These are phyloP conservation scores for Ophiobolus disseminans DNA, from an alignment of 2,329 filamentous ascomycete genomes.

Conservation along the genomic window DNA sequence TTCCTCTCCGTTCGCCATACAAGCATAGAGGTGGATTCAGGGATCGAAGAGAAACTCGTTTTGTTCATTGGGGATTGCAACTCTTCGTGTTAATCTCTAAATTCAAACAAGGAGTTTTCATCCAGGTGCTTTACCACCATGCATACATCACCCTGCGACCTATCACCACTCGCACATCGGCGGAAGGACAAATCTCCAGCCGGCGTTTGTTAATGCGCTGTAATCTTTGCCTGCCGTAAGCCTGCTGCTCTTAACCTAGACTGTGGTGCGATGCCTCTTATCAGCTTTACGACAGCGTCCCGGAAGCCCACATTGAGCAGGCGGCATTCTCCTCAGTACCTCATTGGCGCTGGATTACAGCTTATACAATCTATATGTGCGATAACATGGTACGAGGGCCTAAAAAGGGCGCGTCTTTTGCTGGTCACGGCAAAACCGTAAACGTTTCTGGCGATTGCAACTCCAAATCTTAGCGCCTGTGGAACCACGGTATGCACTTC, in stretches of 20 bases:
- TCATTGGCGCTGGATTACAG: conserved; percentile 7
- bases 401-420: background rate
- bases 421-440: too few relatives aligned
- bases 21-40: conserved; percentile 6
- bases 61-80: too few relatives aligned
- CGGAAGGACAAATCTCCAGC: too few relatives aligned
- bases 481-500: too few relatives aligned
- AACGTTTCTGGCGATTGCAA: too few relatives aligned
- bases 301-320: background rate
- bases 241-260: conserved; percentile 1
- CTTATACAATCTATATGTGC: background rate
- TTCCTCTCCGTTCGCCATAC: conserved; percentile 18
- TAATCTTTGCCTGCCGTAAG: background rate
- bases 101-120: too few relatives aligned
- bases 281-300: conserved; percentile 3
- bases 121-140: too few relatives aligned
- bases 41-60: background rate
- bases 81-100: too few relatives aligned
- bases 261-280: conserved; percentile 6
- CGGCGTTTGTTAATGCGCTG: too few relatives aligned
- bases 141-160: too few relatives aligned
- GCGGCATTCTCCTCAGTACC: background rate
- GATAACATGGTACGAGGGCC: conserved; percentile 7
- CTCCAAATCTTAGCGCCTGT: too few relatives aligned
- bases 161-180: too few relatives aligned